Conservation (phyloP, 148 eudicot genomes). For the Chenopodium album region DNA sequence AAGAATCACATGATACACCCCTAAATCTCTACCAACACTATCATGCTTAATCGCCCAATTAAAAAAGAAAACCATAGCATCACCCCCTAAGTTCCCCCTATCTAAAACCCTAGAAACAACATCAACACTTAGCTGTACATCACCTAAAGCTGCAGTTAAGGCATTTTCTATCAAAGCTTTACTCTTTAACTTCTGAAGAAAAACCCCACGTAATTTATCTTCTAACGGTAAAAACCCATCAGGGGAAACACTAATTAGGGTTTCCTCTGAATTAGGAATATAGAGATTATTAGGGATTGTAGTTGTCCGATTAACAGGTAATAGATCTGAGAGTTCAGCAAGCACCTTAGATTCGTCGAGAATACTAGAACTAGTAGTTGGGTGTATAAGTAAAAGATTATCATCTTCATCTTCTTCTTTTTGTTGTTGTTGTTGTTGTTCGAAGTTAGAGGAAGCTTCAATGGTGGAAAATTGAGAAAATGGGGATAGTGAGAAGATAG, state of each 20-base stretch:
- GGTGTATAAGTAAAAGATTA: not conserved
- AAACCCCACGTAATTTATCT: constrained; percentile 80
- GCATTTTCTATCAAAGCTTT: constrained; percentile 51
- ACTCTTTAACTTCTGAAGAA: constrained; percentile 70
- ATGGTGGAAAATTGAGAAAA: constrained; percentile 24
- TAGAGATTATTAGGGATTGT: constrained; percentile 5
- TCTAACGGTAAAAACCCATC: constrained; percentile 61
- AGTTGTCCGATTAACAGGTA: constrained; percentile 40
- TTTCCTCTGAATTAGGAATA: constrained; percentile 10
- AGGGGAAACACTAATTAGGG: constrained; percentile 29
- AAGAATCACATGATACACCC: constrained; percentile 52
- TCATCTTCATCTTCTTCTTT: not conserved
- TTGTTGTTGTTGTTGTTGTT: not conserved
- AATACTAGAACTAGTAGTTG: not conserved
- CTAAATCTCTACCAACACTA: constrained; percentile 30
- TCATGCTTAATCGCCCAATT: constrained; percentile 65
- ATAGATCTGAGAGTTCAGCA: constrained; percentile 50
- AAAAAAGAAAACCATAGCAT: constrained; percentile 65
- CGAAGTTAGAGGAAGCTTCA: not conserved
- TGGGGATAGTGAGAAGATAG: constrained; percentile 10
- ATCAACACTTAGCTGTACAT: constrained; percentile 41
- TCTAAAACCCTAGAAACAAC: constrained; percentile 63
- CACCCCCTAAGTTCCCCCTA: constrained; percentile 62
- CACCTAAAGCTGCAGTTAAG: constrained; percentile 34
- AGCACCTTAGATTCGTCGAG: constrained; percentile 47